These are phyloP conservation scores for Scleroderma citrinum DNA, from an alignment of 768 basidiomycete species.

Conservation along the genomic window DNA sequence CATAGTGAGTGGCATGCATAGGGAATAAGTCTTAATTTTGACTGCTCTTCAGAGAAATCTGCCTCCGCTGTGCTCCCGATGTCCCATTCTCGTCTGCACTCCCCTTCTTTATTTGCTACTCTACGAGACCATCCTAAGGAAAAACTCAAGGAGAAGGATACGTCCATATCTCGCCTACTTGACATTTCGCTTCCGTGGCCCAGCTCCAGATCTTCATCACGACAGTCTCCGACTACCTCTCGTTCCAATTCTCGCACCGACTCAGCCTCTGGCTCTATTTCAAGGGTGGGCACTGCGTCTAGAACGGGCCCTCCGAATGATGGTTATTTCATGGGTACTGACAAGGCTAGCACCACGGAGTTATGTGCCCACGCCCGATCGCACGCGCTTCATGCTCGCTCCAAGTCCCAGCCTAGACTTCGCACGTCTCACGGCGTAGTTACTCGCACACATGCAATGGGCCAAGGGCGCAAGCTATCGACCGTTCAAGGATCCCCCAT, in stretches of 20 bases:
- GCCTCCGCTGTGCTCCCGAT: constrained; percentile 18
- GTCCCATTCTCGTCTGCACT: constrained; percentile 8
- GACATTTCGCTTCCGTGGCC: constrained; percentile 34
- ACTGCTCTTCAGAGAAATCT: constrained; percentile 27
- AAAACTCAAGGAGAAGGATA: constrained; percentile 19
- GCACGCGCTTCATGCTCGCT: constrained; percentile 16
- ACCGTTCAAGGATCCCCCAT: constrained; percentile 27
- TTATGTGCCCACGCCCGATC: constrained; percentile 3
- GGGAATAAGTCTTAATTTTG: too few relatives aligned
- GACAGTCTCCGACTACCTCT: constrained; percentile 9
- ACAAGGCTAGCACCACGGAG: not conserved
- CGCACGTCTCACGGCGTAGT: constrained; percentile 5
- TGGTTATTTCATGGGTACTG: not conserved
- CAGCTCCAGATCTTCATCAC: constrained; percentile 11
- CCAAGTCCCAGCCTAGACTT: constrained; percentile 33
- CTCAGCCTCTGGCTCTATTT: constrained; percentile 13
- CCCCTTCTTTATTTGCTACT: constrained; percentile 17
- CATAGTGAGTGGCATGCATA: constrained; percentile 44
- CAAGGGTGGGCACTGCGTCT: constrained; percentile 8
- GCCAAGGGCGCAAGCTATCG: constrained; percentile 20
- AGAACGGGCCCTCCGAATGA: not conserved
- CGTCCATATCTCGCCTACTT: constrained; percentile 22
- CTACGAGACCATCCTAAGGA: constrained; percentile 15
- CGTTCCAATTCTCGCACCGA: constrained; percentile 11
- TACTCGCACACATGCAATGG: not conserved